phyloP scores from a whole-genome alignment of 257 asterid genomes.

The Handroanthus guayacan region DNA sequence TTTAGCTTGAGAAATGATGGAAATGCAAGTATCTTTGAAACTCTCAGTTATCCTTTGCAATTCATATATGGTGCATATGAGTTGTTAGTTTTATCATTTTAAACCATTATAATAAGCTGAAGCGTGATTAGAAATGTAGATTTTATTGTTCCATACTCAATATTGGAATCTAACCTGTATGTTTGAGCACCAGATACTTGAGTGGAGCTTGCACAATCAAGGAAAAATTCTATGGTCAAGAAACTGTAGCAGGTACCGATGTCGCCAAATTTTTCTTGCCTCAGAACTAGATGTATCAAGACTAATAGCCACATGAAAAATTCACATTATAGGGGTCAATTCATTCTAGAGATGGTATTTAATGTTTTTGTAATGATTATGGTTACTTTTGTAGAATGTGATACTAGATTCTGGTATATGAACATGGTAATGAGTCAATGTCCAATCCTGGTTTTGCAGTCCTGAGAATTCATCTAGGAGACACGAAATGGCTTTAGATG shows the following conservation, averaged over 20 bases:
- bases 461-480: constrained; percentile 54
- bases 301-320: neutral
- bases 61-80: constrained; percentile 23
- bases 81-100: constrained; percentile 7
- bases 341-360: neutral
- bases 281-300: neutral
- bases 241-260: constrained; percentile 79
- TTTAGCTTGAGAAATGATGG: constrained; percentile 94
- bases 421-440: constrained; percentile 12
- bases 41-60: constrained; percentile 35
- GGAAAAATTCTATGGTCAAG: constrained; percentile 91
- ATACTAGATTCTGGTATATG: neutral
- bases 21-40: constrained; percentile 64
- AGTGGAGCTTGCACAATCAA: constrained; percentile 99
- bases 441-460: constrained; percentile 61
- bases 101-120: neutral
- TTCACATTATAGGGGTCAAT: constrained; percentile 1
- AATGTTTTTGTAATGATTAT: neutral
- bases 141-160: neutral
- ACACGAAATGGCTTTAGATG: constrained; percentile 88
- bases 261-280: neutral
- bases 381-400: no score
- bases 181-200: constrained; percentile 68
- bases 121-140: no score
- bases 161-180: constrained; percentile 41